Conservation (phyloP, 805 yeast genomes). For the Novakomyces olei region DNA sequence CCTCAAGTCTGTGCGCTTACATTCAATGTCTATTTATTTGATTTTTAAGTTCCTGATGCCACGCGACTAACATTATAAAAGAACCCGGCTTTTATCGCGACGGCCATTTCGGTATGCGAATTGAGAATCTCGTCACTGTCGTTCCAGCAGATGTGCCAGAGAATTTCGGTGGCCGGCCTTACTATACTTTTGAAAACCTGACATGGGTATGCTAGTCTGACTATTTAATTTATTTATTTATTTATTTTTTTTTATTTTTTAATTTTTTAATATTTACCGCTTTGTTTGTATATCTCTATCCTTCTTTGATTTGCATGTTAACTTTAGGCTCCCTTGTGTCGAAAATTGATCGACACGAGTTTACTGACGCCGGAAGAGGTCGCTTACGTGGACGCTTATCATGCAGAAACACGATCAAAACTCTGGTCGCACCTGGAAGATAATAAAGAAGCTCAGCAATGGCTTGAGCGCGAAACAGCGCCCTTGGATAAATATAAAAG, state of each 20-base stretch:
- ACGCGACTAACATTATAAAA: no score
- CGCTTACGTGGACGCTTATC: not conserved
- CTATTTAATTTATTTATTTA: not conserved
- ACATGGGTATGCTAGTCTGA: conserved; percentile 27
- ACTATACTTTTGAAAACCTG: conserved; percentile 56
- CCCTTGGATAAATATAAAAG: no score
- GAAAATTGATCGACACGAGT: conserved; percentile 1
- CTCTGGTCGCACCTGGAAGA: no score
- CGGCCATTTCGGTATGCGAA: conserved; percentile 72
- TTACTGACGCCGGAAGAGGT: not conserved
- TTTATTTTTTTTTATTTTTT: conserved; percentile 1
- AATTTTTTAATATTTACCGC: not conserved
- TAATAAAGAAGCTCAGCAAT: no score
- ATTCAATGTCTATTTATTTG: no score
- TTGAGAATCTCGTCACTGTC: conserved; percentile 62
- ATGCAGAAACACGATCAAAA: no score
- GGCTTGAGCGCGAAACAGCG: no score
- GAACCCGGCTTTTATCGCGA: conserved; percentile 91
- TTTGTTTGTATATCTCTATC: not conserved
- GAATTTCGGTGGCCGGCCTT: conserved; percentile 34
- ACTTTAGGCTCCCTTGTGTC: conserved; percentile 1
- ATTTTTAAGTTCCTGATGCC: no score
- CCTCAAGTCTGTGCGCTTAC: no score
- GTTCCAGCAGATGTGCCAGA: conserved; percentile 19
- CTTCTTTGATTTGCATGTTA: no score